Evolutionary conservation across 1,284 basidiomycete genomes (phyloP), one percentile per base, ranked within the genome.

Genomic region (Phlebopus sp.): DNA sequence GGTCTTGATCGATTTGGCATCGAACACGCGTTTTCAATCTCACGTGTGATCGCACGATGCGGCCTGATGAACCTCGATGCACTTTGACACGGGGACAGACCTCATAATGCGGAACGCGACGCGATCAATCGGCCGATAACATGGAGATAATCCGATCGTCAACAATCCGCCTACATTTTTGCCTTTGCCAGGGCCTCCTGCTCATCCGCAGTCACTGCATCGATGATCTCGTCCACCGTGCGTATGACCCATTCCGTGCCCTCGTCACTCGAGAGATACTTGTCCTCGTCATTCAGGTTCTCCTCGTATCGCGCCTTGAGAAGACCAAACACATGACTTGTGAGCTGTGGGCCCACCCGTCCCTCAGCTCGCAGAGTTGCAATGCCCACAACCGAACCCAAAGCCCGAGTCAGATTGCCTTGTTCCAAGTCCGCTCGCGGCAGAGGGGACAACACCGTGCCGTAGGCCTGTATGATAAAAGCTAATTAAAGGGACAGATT

Each of bases 391-490:
- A 97, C 79, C 31, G 90, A 93, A 36, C 93, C 91, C 58, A 96
- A 69, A 18, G 92, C 81, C 50, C 95, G 83, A 64, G 89, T 91
- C 55, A 97, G 77, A 69, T 93, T 90, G 49, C 87, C 86, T 68
- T 87, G 85, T 70, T 84, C 78, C 55, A 64, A 66, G 71, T 81
- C 75, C 53, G 68, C 75, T 59, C 75, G 81, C 56, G 86, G 77
- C 57, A 87, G 68, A 59, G 89, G 91, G 46, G 91, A 75, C 56
- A 98, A 84, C 15, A 97, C 79, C 17, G 87, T 75, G 53, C 93
- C 93, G 69, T 99, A 99, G 52, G 84, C 82, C 68, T 92, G 84
- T 72, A 98, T 90, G 68, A 99, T 97, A 74, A 96, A 96, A 52
- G 89, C 88, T 91, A 53, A 67, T 67, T 42, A 52, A 65, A 47